Evolutionary conservation across 768 basidiomycete species (phyloP), one percentile per base, ranked within the genome.

Genomic region (Mycena rebaudengoi): DNA sequence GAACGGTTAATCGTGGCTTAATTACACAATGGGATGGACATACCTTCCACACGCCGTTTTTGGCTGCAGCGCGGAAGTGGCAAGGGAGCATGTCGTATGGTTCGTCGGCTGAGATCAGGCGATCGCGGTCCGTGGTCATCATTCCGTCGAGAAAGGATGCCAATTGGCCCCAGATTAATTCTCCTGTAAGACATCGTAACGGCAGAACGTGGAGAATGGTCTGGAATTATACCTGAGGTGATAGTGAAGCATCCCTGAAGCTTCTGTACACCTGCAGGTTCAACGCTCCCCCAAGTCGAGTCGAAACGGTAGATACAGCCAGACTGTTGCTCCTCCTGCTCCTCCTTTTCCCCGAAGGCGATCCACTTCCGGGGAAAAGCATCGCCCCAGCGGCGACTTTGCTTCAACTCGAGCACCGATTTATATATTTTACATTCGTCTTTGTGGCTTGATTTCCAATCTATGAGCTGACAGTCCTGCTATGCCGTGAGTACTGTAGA

Each of bases 11-110:
- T 30, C 18, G 32, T 5, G 4, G 26, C n/a, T 26, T 25, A 21
- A 18, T 37, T 40, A 33, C 28, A 30, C 5, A 21, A n/a, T 7
- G 18, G 28, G 1, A n/a, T n/a, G n/a, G n/a, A n/a, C n/a, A n/a
- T n/a, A 69, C 67, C 46, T 69, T 69, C 67, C 67, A 69, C 23
- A 62, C 20, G 2, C 67, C 67, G n/a, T 23, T 14, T 39, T 50
- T 58, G 21, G 67, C 67, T 10, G 56, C 55, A 11, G 53, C 65
- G 30, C 64, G 64, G 45, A 52, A 62, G 13, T 68, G 63, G 5
- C 16, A 21, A 5, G 44, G 7, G 4, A 64, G 21, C 2, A 63
- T 68, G 2, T 53, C 62, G 5, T 59, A 32, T 1, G 26, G 7
- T 16, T 66, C 60, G 21, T 68, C 44, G 14, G 16, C 26, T 0